Evolutionary conservation across 176 grass and related monocot species (phyloP), one percentile per base, ranked within the genome.

Genomic region (Musa acuminata): DNA sequence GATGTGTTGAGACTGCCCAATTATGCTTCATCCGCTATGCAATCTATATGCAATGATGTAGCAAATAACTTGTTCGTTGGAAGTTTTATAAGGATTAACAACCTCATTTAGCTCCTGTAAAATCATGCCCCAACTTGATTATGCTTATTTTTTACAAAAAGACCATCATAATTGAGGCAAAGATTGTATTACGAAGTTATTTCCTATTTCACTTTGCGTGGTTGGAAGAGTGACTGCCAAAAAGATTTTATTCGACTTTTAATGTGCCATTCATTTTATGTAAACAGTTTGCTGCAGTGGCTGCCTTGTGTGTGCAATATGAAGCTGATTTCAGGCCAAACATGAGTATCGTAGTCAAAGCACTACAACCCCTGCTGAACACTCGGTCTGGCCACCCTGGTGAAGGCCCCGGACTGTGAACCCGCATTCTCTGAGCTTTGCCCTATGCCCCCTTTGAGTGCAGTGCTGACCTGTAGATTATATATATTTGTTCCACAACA

Each of bases 321-420:
- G 90, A 92, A 78, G 90, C 90, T 1, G 90, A 92, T 16, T 92
- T 92, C 67, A 69, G 90, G 67, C 87, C 90, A 19, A 92, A 92
- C 77, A 92, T 92, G 90, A 89, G 87, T 74, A 92, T 92, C 3
- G 90, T 92, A 0, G 90, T 92, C 64, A 92, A 92, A 76, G 90
- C 90, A 0, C 87, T 92, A 26, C 90, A 89, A 21, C 90, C 90
- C 43, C 71, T 92, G 69, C 74, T 92, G 58, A 92, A 92, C 51
- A 85, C 90, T 0, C 90, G 90, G 35, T 72, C 84, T 27, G 17
- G 76, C n/a, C 75, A 87, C 64, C 73, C 77, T 0, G 79, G 87
- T 17, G 80, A 82, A 69, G 51, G 83, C 53, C 68, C 82, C 0
- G 79, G 90, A 11, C 80, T 72, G 79, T 92, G 78, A 87, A 58